These are phyloP conservation scores for Mycena venus DNA, from an alignment of 768 basidiomycete species.

Conservation along the genomic window DNA sequence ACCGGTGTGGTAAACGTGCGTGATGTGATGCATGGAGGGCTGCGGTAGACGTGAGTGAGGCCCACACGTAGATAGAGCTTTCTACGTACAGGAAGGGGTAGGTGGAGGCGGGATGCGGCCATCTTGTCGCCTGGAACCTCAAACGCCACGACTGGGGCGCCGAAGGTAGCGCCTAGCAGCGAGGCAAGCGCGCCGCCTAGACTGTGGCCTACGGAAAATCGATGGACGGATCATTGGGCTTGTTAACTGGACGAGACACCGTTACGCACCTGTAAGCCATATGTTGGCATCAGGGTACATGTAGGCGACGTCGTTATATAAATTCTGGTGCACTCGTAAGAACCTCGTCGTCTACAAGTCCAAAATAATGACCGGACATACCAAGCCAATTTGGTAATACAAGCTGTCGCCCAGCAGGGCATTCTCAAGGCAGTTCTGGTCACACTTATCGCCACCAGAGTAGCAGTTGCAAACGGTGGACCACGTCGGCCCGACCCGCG, in stretches of 20 bases:
- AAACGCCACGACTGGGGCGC: conserved; percentile 90
- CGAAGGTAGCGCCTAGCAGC: conserved; percentile 90
- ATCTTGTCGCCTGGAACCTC: conserved; percentile 84
- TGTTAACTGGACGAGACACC: not conserved
- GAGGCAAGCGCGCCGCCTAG: conserved; percentile 90
- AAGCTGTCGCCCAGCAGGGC: conserved; percentile 85
- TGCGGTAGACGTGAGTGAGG: conserved; percentile 38
- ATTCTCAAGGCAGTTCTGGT: conserved; percentile 83
- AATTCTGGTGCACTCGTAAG: conserved; percentile 63
- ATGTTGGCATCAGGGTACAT: conserved; percentile 93
- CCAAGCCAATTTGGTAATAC: conserved; percentile 89
- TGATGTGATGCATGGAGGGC: conserved; percentile 82
- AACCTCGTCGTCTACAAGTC: not conserved
- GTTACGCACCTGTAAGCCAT: conserved; percentile 77
- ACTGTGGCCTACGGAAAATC: conserved; percentile 65
- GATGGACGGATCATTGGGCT: not conserved
- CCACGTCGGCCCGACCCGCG: conserved; percentile 94
- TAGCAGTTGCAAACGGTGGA: conserved; percentile 92
- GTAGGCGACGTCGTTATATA: conserved; percentile 92
- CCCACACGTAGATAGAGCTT: not conserved
- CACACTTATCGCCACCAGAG: conserved; percentile 80
- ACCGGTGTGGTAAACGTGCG: conserved; percentile 92
- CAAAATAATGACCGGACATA: conserved; percentile 52
- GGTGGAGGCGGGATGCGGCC: conserved; percentile 84
- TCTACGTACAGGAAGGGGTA: conserved; percentile 82